These are phyloP conservation scores for Gleditsia sinensis DNA, from an alignment of 306 rosid genomes.

Conservation along the genomic window DNA sequence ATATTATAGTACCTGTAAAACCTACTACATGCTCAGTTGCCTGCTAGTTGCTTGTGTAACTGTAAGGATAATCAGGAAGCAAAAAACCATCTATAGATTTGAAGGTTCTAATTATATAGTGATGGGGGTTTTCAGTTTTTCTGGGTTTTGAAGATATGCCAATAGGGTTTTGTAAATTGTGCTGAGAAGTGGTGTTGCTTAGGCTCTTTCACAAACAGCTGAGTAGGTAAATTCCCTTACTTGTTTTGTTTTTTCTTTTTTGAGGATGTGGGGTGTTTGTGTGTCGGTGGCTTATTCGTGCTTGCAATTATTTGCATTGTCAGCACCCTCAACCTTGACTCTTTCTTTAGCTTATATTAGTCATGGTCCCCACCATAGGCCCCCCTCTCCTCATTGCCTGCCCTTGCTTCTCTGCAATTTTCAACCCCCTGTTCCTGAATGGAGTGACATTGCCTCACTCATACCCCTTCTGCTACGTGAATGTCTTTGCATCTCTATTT, in stretches of 20 bases:
- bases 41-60: constrained; percentile 53
- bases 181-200: constrained; percentile 29
- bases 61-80: too few relatives aligned
- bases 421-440: constrained; percentile 2
- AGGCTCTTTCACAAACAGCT: background rate
- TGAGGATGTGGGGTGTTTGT: constrained; percentile 19
- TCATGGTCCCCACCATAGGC: constrained; percentile 27
- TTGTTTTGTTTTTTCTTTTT: background rate
- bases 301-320: constrained; percentile 47
- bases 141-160: constrained; percentile 33
- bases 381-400: background rate
- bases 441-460: constrained; percentile 31
- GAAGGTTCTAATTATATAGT: constrained; percentile 31
- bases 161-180: constrained; percentile 43
- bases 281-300: constrained; percentile 55
- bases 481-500: constrained; percentile 14
- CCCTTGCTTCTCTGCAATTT: background rate
- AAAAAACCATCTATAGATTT: background rate
- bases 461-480: constrained; percentile 25
- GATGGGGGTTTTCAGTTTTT: constrained; percentile 35
- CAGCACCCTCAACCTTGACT: constrained; percentile 37
- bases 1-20: constrained; percentile 60
- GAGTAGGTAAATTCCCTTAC: background rate
- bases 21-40: constrained; percentile 77
- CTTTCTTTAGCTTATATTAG: constrained; percentile 30